Evolutionary conservation across 2,329 filamentous ascomycete genomes (phyloP).

Genomic region (Pezicula rhizophila): DNA sequence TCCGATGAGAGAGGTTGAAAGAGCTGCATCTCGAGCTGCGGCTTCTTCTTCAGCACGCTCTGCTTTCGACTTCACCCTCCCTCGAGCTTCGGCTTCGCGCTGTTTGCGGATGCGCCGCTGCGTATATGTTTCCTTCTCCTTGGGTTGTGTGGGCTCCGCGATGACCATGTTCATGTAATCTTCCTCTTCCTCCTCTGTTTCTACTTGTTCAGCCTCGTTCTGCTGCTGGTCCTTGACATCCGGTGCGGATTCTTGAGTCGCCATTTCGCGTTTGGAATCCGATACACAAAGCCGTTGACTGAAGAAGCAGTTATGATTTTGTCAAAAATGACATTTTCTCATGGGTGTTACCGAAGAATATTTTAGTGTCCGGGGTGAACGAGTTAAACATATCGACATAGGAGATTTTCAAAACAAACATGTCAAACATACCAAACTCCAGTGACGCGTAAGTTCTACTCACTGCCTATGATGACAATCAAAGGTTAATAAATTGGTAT

Average conservation of each 20-base stretch:
- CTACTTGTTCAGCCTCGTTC: conserved; percentile 65
- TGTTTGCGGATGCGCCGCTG: conserved; percentile 40
- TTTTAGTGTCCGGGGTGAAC: not conserved
- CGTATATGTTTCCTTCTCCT: conserved; percentile 53
- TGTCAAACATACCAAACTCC: conserved; percentile 23
- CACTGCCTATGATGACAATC: conserved; percentile 6
- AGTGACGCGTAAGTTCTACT: conserved; percentile 10
- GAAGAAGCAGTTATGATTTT: not conserved
- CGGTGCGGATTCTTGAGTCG: conserved; percentile 9
- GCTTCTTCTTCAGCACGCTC: conserved; percentile 72
- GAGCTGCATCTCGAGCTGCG: conserved; percentile 65
- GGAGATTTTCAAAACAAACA: conserved; percentile 18
- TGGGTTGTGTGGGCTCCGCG: conserved; percentile 49
- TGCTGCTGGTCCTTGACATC: conserved; percentile 39
- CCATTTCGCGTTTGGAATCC: conserved; percentile 7
- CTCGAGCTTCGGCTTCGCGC: conserved; percentile 62
- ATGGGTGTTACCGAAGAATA: not conserved
- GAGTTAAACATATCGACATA: conserved; percentile 13
- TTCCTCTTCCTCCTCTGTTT: conserved; percentile 52
- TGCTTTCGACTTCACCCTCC: conserved; percentile 70
- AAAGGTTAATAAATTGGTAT: conserved; percentile 14
- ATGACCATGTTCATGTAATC: conserved; percentile 99
- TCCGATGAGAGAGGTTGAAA: conserved; percentile 68
- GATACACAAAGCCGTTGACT: not conserved
- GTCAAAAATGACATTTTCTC: too few relatives aligned